Conservation (phyloP, 2,329 filamentous ascomycete species). For the Diaporthe longicolla region DNA sequence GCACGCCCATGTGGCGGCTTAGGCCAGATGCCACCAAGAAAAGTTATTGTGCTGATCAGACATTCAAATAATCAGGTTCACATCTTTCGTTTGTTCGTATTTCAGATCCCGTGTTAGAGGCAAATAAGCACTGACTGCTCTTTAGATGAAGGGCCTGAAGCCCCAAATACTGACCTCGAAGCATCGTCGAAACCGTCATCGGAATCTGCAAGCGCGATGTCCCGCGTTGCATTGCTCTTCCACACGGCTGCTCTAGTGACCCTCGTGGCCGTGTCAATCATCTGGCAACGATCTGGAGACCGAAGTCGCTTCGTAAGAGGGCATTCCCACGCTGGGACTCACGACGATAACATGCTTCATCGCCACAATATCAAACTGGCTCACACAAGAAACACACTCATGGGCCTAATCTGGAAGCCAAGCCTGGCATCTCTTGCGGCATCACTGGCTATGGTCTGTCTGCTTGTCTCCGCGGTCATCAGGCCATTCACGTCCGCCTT, state of each 20-base stretch:
- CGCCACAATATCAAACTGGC: not conserved
- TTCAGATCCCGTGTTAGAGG: no score
- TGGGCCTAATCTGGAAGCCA: conserved; percentile 17
- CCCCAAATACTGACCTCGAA: not conserved
- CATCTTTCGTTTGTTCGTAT: conserved; percentile 16
- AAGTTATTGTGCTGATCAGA: conserved; percentile 3
- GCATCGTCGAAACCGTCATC: not conserved
- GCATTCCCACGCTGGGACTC: not conserved
- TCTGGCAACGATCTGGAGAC: not conserved
- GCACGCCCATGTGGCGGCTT: not conserved
- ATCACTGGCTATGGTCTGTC: not conserved
- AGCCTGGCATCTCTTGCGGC: conserved; percentile 4
- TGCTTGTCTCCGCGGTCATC: not conserved
- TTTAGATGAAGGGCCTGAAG: not conserved
- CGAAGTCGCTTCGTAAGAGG: not conserved
- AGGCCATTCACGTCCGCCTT: not conserved
- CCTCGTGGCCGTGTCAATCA: not conserved
- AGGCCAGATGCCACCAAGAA: no score
- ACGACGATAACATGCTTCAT: not conserved
- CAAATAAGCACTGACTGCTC: not conserved
- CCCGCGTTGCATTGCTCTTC: conserved; percentile 17
- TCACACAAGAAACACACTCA: not conserved
- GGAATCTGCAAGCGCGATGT: not conserved
- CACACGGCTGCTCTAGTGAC: not conserved
- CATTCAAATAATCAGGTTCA: not conserved